Evolutionary conservation across 2,329 filamentous ascomycete genomes (phyloP), one percentile per base, ranked within the genome.

Genomic region (Ophiostoma himal-ulmi): DNA sequence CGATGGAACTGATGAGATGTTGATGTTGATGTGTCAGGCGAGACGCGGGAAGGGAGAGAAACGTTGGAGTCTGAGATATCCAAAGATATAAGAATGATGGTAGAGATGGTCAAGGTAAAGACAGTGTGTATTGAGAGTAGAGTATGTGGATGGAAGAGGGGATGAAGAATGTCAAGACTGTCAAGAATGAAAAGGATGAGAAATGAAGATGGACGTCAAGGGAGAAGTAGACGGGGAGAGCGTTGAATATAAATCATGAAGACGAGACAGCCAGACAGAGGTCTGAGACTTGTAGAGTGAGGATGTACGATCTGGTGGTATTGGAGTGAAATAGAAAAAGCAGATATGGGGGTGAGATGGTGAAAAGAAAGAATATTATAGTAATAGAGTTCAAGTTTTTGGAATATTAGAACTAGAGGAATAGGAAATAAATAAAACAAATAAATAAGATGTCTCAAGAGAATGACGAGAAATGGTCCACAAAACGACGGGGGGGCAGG

Each of bases 241-340:
- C 60, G 70, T 71, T 70, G 69, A 60, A 71, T 69, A 71, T 71
- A 71, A 70, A 70, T 68, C 39, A 52, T 70, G 66, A 68, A 62
- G 65, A 44, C 44, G 36, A 67, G 67, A 67, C 22, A 67, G 39
- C 69, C 41, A 64, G 66, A 57, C n/a, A 57, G 52, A 57, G 52
- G 44, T n/a, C 17, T 48, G 17, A 57, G 52, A 57, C n/a, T 57
- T 44, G 3, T 22, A 57, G 52, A 26, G n/a, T 26, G 52, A 57
- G 52, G 69, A 52, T 52, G 52, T 62, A 7, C 7, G 57, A 60
- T 60, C n/a, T 62, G 57, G 26, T 17, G 26, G 11, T 13, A 36
- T 44, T 44, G 13, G 41, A n/a, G 44, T 7, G 17, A 22, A 37
- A 64, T 36, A 71, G 22, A 69, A 67, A 44, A 69, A 68, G 70